Evolutionary conservation across 2,329 filamentous ascomycete species (phyloP).

Genomic region (Spiromastix sp.): DNA sequence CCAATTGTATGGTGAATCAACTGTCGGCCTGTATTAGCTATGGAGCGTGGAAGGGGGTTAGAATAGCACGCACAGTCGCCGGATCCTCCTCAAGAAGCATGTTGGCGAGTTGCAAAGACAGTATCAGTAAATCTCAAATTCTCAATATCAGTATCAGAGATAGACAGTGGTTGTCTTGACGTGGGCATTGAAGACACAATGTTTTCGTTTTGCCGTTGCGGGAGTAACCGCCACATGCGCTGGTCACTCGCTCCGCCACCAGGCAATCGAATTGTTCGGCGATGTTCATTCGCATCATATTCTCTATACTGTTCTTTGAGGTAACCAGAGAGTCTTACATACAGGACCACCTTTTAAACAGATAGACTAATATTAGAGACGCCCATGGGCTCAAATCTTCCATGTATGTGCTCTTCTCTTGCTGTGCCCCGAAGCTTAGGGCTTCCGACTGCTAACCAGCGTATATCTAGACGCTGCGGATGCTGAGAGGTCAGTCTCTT

Average conservation of each 20-base stretch:
- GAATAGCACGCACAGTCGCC: conserved; percentile 53
- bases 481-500: conserved; percentile 66
- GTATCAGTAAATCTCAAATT: too few species aligned
- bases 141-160: too few species aligned
- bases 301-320: too few species aligned
- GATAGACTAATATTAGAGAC: too few species aligned
- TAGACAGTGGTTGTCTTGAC: too few species aligned
- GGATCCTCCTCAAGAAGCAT: conserved; percentile 96
- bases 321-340: too few species aligned
- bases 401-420: conserved; percentile 31
- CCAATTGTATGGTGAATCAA: conserved; percentile 84
- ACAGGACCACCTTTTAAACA: too few species aligned
- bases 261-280: too few species aligned
- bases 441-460: conserved; percentile 12
- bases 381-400: conserved; percentile 37
- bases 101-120: conserved; percentile 32
- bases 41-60: conserved; percentile 1
- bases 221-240: conserved; percentile 27
- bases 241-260: too few species aligned
- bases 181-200: too few species aligned
- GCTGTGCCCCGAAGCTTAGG: conserved; percentile 12
- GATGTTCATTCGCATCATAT: too few species aligned
- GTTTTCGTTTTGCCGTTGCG: conserved; percentile 23
- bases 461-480: conserved; percentile 67
- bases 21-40: conserved; percentile 33